Conservation (phyloP, 208 protist genomes). For the Leishmania gerbilli region DNA sequence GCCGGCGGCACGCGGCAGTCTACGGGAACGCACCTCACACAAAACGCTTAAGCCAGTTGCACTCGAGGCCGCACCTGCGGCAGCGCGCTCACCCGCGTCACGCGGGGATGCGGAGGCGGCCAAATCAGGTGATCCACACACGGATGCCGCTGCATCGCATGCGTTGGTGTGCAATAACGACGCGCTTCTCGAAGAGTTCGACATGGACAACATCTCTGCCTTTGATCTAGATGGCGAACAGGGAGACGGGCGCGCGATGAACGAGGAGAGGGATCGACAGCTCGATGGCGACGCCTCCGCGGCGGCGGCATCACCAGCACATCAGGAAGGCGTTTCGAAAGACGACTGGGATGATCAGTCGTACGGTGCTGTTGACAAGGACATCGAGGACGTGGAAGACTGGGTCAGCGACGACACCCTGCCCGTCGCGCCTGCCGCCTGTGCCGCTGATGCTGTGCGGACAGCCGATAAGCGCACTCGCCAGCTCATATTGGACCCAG, state of each 20-base stretch:
- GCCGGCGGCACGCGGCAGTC: not conserved
- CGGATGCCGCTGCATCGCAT: not conserved
- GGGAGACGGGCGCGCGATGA: not conserved
- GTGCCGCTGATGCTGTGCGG: not conserved
- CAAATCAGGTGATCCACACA: not conserved
- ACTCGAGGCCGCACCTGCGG: not conserved
- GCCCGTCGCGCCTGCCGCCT: not conserved
- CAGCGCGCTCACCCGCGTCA: not conserved
- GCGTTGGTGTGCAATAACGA: not conserved
- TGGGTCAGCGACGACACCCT: not conserved
- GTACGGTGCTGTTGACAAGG: not conserved
- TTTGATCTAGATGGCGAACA: not conserved
- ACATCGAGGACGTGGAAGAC: not conserved
- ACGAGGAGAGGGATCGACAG: not conserved
- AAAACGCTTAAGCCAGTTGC: not conserved
- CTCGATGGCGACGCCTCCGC: not conserved
- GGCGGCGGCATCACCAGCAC: not conserved
- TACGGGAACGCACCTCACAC: not conserved
- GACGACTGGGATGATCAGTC: not conserved
- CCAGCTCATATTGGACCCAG: slow-evolving; percentile 45
- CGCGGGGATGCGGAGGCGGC: not conserved
- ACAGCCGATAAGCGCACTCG: not conserved
- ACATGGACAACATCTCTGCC: not conserved
- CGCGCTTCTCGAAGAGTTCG: not conserved
- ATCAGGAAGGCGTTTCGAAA: not conserved